Base-by-base conservation (phyloP, 176 grass and related monocot species). In the Triticum turgidum region DNA sequence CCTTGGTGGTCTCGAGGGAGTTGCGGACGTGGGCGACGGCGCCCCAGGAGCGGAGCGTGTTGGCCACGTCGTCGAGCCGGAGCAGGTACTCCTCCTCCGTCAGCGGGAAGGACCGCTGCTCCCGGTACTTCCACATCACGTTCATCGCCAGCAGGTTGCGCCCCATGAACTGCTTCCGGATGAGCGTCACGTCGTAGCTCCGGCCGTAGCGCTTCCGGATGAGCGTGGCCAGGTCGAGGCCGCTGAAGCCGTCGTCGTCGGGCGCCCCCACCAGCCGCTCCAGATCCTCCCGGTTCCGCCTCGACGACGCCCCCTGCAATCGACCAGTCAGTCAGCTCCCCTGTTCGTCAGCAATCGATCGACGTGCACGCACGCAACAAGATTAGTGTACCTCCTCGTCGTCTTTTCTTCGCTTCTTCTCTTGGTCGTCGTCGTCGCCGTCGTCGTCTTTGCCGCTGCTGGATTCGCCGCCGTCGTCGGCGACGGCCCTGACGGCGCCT, bases 41-140 rank as follows among this genome's bases (percentile, higher is more conserved):
- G 37, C 97, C 97, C 97, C 97, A 99, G 84, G 92, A 99, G 39
- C 89, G 91, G 58, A 99, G 84, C 52, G 84, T 89, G 91, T 91
- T 96, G 13, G 97, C 94, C 3, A 99, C 90, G 11, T 89, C 92
- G 87, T 99, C 97, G 17, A 99, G 94, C 3, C 97, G 93, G 54
- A 99, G 59, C 62, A 99, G 82, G 61, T 99, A 99, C 90, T 99
- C 97, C 92, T 98, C 97, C 87, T 96, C 97, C 35, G 88, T 99
- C 80, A 99, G 82, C 8, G 97, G 97, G 90, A 99, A 99, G 6
- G 97, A 99, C 0, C 90, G 84, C 90, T 98, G 97, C 82, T 98
- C 97, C 86, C 93, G 74, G 84, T 98, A 98, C 76, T 98, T 98
- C 97, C 97, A 98, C 97, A 98, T 98, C n/a, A 98, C 97, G 82